These are phyloP conservation scores for Diaporthe sp. DNA, from an alignment of 2,329 filamentous ascomycete genomes.

Conservation along the genomic window DNA sequence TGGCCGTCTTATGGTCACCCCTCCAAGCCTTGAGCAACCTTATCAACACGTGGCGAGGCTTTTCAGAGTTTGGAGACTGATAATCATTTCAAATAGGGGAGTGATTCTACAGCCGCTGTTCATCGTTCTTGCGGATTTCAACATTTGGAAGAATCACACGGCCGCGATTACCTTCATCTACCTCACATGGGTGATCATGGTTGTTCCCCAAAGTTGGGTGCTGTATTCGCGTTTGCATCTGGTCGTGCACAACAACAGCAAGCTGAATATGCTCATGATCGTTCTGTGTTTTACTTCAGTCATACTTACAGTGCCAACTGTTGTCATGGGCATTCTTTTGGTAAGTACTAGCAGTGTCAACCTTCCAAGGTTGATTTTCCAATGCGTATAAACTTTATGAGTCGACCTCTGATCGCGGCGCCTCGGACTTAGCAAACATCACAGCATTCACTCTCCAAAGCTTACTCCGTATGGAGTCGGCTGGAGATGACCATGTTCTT, in stretches of 20 bases:
- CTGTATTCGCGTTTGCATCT: neutral
- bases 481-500: constrained; percentile 8
- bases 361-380: too few species aligned
- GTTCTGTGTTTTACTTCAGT: neutral
- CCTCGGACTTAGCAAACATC: neutral
- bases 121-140: neutral
- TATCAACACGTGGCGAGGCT: neutral
- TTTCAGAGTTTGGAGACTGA: neutral
- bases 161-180: neutral
- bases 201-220: neutral
- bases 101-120: neutral
- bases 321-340: neutral
- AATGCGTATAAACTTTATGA: neutral
- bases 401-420: neutral
- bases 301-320: neutral
- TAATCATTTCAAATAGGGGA: neutral
- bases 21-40: neutral
- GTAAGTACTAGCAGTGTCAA: neutral
- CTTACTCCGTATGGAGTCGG: neutral
- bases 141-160: neutral
- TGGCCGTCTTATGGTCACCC: neutral
- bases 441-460: neutral
- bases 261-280: neutral
- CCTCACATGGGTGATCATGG: neutral
- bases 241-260: neutral